A percentile compares a stretch with the other conserved stretches of the same genome.
phyloP scores from a whole-genome alignment of 2,329 filamentous ascomycete genomes.

The Fusarium devonianum region DNA sequence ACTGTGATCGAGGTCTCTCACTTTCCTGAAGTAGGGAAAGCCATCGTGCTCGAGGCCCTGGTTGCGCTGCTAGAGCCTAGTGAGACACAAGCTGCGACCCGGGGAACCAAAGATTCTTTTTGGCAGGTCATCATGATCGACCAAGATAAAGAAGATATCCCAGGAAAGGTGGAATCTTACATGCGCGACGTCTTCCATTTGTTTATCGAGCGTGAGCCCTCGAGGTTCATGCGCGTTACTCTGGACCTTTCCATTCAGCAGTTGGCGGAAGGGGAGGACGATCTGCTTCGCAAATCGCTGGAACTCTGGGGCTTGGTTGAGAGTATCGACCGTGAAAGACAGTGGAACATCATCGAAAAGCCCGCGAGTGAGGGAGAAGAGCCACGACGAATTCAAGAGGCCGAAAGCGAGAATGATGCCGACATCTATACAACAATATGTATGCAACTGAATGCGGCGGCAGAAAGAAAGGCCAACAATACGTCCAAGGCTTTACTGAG shows the following conservation, averaged over 20 bases:
- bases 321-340: constrained; percentile 68
- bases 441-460: constrained; percentile 69
- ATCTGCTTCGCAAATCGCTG: constrained; percentile 63
- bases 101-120: constrained; percentile 46
- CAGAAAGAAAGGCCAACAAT: constrained; percentile 67
- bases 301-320: constrained; percentile 72
- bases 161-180: constrained; percentile 65
- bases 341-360: constrained; percentile 65
- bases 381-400: constrained; percentile 58
- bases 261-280: constrained; percentile 57
- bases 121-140: constrained; percentile 63
- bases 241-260: constrained; percentile 61
- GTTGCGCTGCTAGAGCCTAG: constrained; percentile 47
- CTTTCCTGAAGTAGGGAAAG: constrained; percentile 60
- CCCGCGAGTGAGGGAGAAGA: constrained; percentile 51
- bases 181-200: constrained; percentile 65
- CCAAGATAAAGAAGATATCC: constrained; percentile 66
- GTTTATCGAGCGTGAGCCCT: constrained; percentile 66
- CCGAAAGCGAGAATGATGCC: constrained; percentile 56
- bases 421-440: constrained; percentile 68
- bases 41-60: constrained; percentile 49
- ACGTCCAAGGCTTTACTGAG: constrained; percentile 66
- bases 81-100: constrained; percentile 46
- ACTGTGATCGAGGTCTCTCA: constrained; percentile 65
- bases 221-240: constrained; percentile 65